These are phyloP conservation scores for Hymenoscyphus linearis DNA, from an alignment of 2,329 filamentous ascomycete genomes.

Conservation along the genomic window DNA sequence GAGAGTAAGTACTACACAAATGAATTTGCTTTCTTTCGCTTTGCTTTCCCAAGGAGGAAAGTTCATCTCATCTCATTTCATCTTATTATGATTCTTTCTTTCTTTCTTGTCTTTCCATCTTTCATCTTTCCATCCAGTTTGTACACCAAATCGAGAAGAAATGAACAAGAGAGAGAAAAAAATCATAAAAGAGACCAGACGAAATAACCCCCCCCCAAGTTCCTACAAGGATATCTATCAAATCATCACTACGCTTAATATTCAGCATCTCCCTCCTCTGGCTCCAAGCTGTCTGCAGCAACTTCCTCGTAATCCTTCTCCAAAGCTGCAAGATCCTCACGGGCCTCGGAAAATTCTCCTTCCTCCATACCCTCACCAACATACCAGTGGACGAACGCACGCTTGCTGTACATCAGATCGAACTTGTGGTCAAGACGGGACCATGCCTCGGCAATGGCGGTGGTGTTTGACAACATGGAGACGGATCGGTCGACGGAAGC, in stretches of 20 bases:
- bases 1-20: too few species aligned
- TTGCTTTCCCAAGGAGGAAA: too few species aligned
- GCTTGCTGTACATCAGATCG: conserved; percentile 65
- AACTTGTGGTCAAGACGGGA: conserved; percentile 61
- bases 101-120: too few species aligned
- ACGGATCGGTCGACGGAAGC: conserved; percentile 49
- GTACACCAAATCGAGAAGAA: too few species aligned
- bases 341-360: conserved; percentile 61
- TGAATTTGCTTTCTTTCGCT: too few species aligned
- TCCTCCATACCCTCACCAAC: conserved; percentile 68
- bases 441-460: conserved; percentile 62
- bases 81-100: too few species aligned
- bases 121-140: too few species aligned
- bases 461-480: conserved; percentile 63
- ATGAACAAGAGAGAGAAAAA: too few species aligned
- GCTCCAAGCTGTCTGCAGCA: conserved; percentile 48
- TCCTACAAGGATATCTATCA: background rate
- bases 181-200: background rate
- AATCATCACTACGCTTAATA: conserved; percentile 21
- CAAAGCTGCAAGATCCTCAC: conserved; percentile 60
- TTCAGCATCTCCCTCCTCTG: conserved; percentile 41
- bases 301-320: conserved; percentile 64
- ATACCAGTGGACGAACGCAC: conserved; percentile 68
- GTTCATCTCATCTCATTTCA: too few species aligned
- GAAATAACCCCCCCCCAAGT: background rate